Base-by-base conservation (phyloP, 805 yeast species). In the Ogataea kodamae region DNA sequence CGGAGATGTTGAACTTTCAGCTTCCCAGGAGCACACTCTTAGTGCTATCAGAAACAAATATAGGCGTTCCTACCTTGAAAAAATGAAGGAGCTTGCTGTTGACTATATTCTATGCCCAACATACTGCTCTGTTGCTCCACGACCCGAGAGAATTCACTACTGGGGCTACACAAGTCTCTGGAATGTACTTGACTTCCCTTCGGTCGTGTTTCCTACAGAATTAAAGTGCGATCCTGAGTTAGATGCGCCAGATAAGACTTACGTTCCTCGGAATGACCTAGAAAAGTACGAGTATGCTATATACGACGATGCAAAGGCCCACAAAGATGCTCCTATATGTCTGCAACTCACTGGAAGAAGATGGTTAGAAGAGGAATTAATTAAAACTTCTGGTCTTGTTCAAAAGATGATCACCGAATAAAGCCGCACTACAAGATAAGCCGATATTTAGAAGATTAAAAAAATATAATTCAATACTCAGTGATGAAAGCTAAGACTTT, bases 111-210 rank as follows among this genome's bases (percentile, higher is more conserved):
- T 82, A 28, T 66, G 76, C 27, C 88, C 89, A 35, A 65, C 76
- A 5, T 76, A 78, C 54, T 71, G 67, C 33, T 76, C 76, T 35
- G 81, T 78, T 28, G 85, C 89, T 13, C 81, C 86, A 27, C 64
- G 67, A 35, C 78, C 79, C 5, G 76, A 70, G 34, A 67, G 67
- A 13, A 62, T 75, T 8, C 70, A 70, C 48, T 79, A 78, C 58
- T 81, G 88, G 86, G 79, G 86, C 2, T 82, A 81, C 65, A 79
- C 88, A 5, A 63, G 80, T 3, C 63, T 79, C 45, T 81, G 77
- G 76, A 81, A 81, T 57, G 51, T 80, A 36, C 57, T 79, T 40
- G 90, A 81, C 54, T 67, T 72, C 48, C 86, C 89, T 14, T 70
- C 73, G 22, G 72, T 76, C 34, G 66, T 68, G 0, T 65, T 77